Evolutionary conservation across 2,329 filamentous ascomycete species (phyloP), one percentile per base, ranked within the genome.

Genomic region (Cercospora sp.): DNA sequence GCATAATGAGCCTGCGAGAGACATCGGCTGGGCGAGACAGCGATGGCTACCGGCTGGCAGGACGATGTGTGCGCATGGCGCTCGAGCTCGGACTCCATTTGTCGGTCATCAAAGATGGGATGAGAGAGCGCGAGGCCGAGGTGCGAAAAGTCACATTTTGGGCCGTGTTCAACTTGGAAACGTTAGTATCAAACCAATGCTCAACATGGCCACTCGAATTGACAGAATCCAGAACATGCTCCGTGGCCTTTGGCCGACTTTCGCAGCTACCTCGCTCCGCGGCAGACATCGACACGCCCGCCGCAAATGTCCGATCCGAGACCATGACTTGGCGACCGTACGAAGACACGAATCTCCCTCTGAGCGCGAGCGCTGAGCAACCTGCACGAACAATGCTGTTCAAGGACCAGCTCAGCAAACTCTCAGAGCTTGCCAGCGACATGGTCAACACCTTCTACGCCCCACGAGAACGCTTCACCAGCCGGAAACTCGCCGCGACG

Each of bases 1-100:
- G 90, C 5, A 86, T 93, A 73, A 91, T 94, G 89, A 89, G 89
- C 5, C 88, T 92, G 70, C 83, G 90, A 51, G 90, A 93, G 79
- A 89, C 89, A 3, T 92, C 90, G 20, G 68, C 71, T 28, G 90
- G 90, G 0, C 84, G 90, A 36, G 89, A 92, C 73, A 91, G 89
- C 31, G 87, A 90, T 70, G 91, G 90, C 61, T 92, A 90, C 83
- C 90, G 87, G 67, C 90, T 91, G 70, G 87, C 89, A 2, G 90
- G 90, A 1, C 87, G 91, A 76, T 91, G 89, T 73, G 87, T 92
- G 67, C 86, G 89, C 3, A 84, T 93, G 69, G 90, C 89, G 31
- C 83, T 92, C 42, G 91, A 92, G 76, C 88, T 92, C 83, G 89
- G 89, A 0, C 77, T 92, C 57, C 89, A 92, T 75, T 81, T 87